Conservation (phyloP, 148 eudicot species). For the Fagopyrum homotropicum region DNA sequence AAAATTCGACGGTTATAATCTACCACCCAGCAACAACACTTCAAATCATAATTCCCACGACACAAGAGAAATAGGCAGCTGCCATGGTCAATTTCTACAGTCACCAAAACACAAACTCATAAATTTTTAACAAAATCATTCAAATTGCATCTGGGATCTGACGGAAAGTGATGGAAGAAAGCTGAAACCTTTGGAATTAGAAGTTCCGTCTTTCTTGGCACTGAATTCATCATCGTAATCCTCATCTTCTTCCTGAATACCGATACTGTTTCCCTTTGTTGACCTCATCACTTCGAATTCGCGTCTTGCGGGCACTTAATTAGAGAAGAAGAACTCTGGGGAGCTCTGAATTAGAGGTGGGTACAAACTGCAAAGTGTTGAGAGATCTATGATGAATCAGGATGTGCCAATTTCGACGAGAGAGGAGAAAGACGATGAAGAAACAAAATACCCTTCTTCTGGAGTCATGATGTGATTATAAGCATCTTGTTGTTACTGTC, state of each 20-base stretch:
- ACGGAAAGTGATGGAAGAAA: background rate
- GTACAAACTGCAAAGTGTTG: background rate
- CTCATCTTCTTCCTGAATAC: conserved; percentile 49
- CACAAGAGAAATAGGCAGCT: background rate
- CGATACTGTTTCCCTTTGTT: conserved; percentile 27
- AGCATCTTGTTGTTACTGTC: background rate
- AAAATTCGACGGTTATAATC: background rate
- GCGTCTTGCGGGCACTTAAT: background rate
- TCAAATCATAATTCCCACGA: background rate
- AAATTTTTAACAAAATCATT: background rate
- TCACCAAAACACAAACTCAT: background rate
- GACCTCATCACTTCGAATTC: conserved; percentile 25
- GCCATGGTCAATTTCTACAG: background rate
- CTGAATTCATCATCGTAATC: conserved; percentile 49
- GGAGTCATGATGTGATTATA: background rate
- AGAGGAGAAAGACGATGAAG: background rate
- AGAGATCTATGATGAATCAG: background rate
- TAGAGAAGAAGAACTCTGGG: background rate
- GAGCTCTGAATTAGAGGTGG: background rate
- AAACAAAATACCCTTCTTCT: background rate
- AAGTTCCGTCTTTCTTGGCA: conserved; percentile 35
- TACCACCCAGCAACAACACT: background rate
- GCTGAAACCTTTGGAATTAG: conserved; percentile 40
- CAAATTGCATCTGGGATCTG: background rate
- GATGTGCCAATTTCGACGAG: background rate